Conservation (phyloP, 1,284 basidiomycete genomes). For the Polyporus tsugae region DNA sequence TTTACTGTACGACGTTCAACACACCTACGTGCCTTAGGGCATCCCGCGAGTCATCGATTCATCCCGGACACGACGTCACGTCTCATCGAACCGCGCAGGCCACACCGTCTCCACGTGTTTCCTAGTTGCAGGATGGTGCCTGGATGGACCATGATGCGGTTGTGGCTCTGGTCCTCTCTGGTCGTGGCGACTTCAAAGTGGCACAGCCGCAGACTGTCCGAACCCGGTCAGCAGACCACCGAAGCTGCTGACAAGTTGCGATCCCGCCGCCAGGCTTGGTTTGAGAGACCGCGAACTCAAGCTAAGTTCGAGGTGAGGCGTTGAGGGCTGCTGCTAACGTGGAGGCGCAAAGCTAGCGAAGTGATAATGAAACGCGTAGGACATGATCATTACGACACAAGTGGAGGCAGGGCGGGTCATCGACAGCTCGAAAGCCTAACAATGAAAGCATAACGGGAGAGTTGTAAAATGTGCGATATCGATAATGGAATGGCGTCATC, state of each 20-base stretch:
- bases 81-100: neutral
- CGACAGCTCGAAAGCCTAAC: conserved; percentile 16
- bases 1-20: neutral
- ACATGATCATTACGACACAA: conserved; percentile 9
- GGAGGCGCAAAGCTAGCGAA: neutral
- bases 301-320: neutral
- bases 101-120: neutral
- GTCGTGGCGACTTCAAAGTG: neutral
- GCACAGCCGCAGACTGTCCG: neutral
- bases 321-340: neutral
- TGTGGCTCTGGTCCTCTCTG: neutral
- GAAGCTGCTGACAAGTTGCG: neutral
- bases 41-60: neutral
- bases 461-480: neutral
- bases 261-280: neutral
- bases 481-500: neutral
- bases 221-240: neutral
- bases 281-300: neutral
- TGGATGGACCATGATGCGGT: neutral
- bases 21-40: neutral
- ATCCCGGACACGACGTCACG: neutral
- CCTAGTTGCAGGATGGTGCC: neutral
- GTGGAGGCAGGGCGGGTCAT: neutral
- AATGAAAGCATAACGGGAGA: conserved; percentile 6
- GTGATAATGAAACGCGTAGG: neutral